A percentile compares a stretch with the other conserved stretches of the same genome.
These are phyloP conservation scores for Phaffia rhodozyma DNA, from an alignment of 1,284 basidiomycete species.

Conservation along the genomic window DNA sequence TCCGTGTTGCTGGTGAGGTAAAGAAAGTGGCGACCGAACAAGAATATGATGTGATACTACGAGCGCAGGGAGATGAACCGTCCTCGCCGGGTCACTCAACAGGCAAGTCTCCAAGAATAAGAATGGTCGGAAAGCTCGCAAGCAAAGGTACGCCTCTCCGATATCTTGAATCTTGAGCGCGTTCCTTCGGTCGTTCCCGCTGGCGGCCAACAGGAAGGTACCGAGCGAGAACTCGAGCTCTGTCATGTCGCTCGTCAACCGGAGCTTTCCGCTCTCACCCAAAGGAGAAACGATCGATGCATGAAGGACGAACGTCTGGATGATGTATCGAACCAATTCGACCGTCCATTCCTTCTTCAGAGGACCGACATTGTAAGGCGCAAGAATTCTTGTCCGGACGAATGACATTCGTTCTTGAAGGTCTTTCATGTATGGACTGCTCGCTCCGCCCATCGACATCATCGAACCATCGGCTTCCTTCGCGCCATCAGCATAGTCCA, in stretches of 20 bases:
- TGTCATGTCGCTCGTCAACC: constrained; percentile 88
- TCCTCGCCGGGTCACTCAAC: constrained; percentile 53
- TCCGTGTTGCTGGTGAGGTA: constrained; percentile 74
- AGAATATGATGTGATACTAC: constrained; percentile 83
- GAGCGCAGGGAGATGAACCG: constrained; percentile 58
- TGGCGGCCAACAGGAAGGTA: constrained; percentile 50
- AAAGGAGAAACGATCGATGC: constrained; percentile 76
- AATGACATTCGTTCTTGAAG: constrained; percentile 71
- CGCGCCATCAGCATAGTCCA: constrained; percentile 55
- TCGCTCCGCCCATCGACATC: constrained; percentile 48
- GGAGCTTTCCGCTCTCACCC: constrained; percentile 77
- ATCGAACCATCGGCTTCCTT: constrained; percentile 28
- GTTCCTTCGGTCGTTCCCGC: constrained; percentile 44
- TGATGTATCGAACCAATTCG: constrained; percentile 57
- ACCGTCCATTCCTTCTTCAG: constrained; percentile 56
- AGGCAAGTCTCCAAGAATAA: constrained; percentile 69
- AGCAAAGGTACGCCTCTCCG: constrained; percentile 63
- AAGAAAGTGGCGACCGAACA: constrained; percentile 68
- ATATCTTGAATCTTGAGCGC: constrained; percentile 54
- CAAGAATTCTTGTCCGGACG: constrained; percentile 61
- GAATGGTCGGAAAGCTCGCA: constrained; percentile 73
- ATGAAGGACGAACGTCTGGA: constrained; percentile 75
- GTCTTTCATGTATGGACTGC: constrained; percentile 80
- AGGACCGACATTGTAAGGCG: constrained; percentile 56
- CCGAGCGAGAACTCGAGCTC: constrained; percentile 82